Evolutionary conservation across 768 basidiomycete species (phyloP), one percentile per base, ranked within the genome.

Genomic region (Lyophyllum semitale): DNA sequence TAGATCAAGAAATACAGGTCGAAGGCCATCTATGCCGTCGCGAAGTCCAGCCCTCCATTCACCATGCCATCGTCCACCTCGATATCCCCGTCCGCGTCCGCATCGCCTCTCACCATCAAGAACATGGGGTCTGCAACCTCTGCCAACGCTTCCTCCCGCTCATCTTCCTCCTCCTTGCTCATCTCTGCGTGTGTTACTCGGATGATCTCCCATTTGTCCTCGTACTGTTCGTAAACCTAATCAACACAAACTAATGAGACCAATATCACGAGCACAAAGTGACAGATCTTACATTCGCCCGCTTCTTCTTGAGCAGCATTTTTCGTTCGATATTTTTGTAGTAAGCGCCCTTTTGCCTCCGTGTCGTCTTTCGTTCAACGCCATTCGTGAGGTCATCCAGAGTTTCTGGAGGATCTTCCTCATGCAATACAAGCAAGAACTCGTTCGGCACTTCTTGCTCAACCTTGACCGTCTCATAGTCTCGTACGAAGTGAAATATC

Each of bases 311-410:
- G 38, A 94, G 75, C 22, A 83, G 77, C 86, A 93, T 93, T 72
- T 93, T 93, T 43, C 91, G 84, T 71, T 92, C 90, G 51, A 94
- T 91, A 65, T 87, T 87, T 71, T 92, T 94, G 73, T 93, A 93
- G 65, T 90, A 93, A 0, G 87, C 92, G n/a, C 88, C 91, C 64
- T 83, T 84, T 25, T 71, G 65, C 62, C 78, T 77, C 13, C 55
- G 62, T 22, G 67, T 47, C 13, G 42, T 54, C 32, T 61, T 63
- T 12, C 63, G 62, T 20, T 65, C 60, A 27, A 73, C 64, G 26
- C 72, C 71, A 26, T 73, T 68, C 22, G 69, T 65, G 11, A 74
- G 63, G n/a, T 73, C 68, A 33, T 75, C 72, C 25, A 73, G 64
- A 27, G 66, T 67, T 23, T 71, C 57, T 18, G 61, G 61, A 26